Evolutionary conservation across 208 protist species (phyloP).

Genomic region (Naegleria fowleri): DNA sequence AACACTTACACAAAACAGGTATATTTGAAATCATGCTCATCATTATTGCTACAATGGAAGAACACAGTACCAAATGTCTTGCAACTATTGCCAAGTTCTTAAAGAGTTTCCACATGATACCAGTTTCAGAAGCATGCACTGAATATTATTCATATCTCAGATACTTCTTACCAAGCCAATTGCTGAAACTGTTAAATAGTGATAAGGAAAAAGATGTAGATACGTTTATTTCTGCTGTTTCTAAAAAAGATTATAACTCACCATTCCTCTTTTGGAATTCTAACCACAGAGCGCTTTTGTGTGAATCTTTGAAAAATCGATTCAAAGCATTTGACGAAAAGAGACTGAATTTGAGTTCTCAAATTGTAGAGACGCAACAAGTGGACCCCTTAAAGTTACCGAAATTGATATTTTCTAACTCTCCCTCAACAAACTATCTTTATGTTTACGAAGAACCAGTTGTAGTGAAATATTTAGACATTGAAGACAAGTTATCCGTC

Average conservation of each 20-base stretch:
- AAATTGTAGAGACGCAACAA: neutral
- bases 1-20: neutral
- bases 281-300: neutral
- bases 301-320: neutral
- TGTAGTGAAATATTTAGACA: neutral
- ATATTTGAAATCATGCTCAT: neutral
- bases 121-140: neutral
- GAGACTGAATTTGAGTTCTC: neutral
- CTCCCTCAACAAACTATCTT: neutral
- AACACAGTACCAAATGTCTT: neutral
- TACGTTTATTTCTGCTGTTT: neutral
- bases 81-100: neutral
- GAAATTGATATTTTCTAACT: neutral
- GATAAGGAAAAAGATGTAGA: neutral
- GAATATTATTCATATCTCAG: neutral
- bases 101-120: neutral
- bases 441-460: neutral
- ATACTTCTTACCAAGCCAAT: neutral
- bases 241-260: neutral
- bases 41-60: neutral
- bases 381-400: neutral
- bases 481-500: neutral
- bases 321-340: neutral
- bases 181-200: neutral
- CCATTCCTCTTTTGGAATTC: neutral